Base-by-base conservation (phyloP, 257 asterid genomes). In the Anisodus acutangulus region DNA sequence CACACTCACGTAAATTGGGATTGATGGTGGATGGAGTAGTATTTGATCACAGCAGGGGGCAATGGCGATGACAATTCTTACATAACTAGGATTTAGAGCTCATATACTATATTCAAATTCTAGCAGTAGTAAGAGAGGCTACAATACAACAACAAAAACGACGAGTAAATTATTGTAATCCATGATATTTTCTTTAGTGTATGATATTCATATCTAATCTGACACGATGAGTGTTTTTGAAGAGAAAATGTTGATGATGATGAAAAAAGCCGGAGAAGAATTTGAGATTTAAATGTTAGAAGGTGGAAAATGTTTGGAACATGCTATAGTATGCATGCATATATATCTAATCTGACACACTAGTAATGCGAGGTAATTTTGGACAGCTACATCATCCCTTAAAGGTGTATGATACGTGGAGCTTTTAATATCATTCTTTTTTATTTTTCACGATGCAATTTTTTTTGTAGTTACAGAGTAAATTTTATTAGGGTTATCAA, bases 111-210 rank as follows among this genome's bases (percentile, higher is more conserved):
- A 74, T 49, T 74, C 12, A 49, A 74, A 19, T 49, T 74, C 43
- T 22, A 49, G 60, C n/a, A 51, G 11, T 35, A 67, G 74, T 37
- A 19, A 74, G 4, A 74, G 62, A 51, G 13, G 45, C 12, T 26
- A 72, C 63, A 51, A 39, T 54, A 69, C 54, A 8, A 69, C 31
- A 31, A 69, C 78, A 69, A 8, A 22, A 54, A 76, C 47, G 81
- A 3, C 63, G 47, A 51, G 26, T 22, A 76, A 76, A 51, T 76
- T 51, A 76, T 51, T 76, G 63, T 51, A 26, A 13, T 63, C 81
- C 81, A 76, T 76, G 45, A 51, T 26, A 51, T 51, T 35, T 66
- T 6, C 17, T n/a, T 66, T 64, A 62, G 37, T 22, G 5, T 35
- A 2, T 39, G 43, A 39, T 8, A 69, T 12, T 31, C 5, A 6